Base-by-base conservation (phyloP, 495 filamentous ascomycete genomes). In the Aspergillus saccharolyticus region DNA sequence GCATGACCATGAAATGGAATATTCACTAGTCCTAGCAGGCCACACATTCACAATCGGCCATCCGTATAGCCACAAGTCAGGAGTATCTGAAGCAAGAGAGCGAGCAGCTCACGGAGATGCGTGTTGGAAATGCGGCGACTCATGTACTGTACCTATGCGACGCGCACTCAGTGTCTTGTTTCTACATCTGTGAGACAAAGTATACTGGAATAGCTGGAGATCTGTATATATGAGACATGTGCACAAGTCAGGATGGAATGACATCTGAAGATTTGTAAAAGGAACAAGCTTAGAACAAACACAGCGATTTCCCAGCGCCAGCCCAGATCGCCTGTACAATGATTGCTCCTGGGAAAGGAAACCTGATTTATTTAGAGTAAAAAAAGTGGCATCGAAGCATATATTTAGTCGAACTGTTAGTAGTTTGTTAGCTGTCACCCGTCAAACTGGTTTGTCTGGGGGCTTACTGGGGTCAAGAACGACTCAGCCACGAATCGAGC, bases 401-500 rank as follows among this genome's bases (percentile, higher is more conserved):
- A 43, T 42, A 63, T 57, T 70, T 72, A 76, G 63, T 76, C 74
- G 61, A 77, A 77, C 72, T 77, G 45, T 21, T n/a, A 17, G n/a
- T 9, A 17, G 10, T 3, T 3, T 12, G 46, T 67, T 42, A 64
- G 58, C 22, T 0, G 14, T 17, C 21, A 8, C 10, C 47, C 8
- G 28, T 22, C 16, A 25, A n/a, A 16, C 17, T n/a, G 47, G 6
- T 28, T 28, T 0, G 15, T 3, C 4, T 14, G 28, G 17, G 8
- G 39, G 70, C 89, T 72, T 82, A 96, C 91, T 24, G 94, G 94
- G 67, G 92, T 96, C 69, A 97, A 73, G 78, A 97, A 99, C 33
- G 95, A 96, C 71, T 97, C 94, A 21, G 94, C 94, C 25, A 99
- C 95, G 65, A 97, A 99, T 74, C 94, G 87, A 74, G 94, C 94